Conservation (phyloP, 2,329 filamentous ascomycete species). For the Hypoxylon sp. region DNA sequence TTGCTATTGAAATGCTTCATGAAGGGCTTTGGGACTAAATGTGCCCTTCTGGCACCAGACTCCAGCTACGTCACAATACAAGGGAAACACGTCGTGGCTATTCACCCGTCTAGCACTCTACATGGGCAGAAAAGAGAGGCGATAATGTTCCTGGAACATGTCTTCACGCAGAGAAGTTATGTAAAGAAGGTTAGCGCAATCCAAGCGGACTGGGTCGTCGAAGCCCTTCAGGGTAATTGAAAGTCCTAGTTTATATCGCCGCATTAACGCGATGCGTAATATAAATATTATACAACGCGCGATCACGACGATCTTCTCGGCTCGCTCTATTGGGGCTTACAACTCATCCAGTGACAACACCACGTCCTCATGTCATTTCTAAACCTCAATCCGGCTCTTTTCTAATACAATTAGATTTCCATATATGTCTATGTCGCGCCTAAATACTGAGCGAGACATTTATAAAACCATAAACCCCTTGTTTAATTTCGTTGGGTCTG, state of each 20-base stretch:
- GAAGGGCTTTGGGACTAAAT: slow-evolving; percentile 72
- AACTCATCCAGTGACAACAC: too few species aligned
- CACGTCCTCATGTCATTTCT: too few species aligned
- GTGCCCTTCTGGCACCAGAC: slow-evolving; percentile 73
- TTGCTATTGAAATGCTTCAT: slow-evolving; percentile 73
- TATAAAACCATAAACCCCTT: not conserved
- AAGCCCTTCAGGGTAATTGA: slow-evolving; percentile 55
- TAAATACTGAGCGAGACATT: not conserved
- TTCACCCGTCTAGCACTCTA: slow-evolving; percentile 75
- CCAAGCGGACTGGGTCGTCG: slow-evolving; percentile 71
- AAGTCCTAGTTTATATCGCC: not conserved
- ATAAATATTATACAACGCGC: not conserved
- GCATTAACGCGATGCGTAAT: not conserved
- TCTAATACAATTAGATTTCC: too few species aligned
- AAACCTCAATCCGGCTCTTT: too few species aligned
- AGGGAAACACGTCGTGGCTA: slow-evolving; percentile 72
- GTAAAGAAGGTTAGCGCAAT: slow-evolving; percentile 76
- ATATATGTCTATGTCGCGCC: too few species aligned
- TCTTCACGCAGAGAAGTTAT: slow-evolving; percentile 77
- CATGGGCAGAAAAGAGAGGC: slow-evolving; percentile 75
- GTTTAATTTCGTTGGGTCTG: not conserved
- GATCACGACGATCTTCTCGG: not conserved
- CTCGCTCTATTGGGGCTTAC: too few species aligned
- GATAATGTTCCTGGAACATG: slow-evolving; percentile 78
- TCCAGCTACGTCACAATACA: slow-evolving; percentile 72